phyloP scores from a whole-genome alignment of 768 basidiomycete genomes.

The Pulveroboletus sp. region DNA sequence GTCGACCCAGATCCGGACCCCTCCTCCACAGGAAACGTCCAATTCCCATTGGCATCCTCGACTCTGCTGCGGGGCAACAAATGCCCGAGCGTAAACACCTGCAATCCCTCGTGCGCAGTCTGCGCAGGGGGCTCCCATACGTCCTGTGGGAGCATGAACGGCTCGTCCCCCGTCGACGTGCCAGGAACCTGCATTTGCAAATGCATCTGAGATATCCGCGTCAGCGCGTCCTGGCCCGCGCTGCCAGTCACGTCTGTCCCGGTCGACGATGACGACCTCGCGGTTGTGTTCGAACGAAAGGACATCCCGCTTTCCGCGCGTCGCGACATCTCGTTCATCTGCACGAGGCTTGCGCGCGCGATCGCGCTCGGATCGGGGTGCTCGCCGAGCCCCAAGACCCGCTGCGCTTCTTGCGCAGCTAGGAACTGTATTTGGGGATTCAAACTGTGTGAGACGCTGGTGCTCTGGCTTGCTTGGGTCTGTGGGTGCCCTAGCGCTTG shows the following conservation, averaged over 20 bases:
- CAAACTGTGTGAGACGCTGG: background rate
- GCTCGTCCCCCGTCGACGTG: conserved; percentile 25
- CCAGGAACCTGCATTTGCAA: conserved; percentile 37
- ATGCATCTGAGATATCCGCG: conserved; percentile 47
- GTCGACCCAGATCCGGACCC: conserved; percentile 8
- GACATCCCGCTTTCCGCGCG: conserved; percentile 43
- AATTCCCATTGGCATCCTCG: conserved; percentile 54
- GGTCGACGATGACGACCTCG: conserved; percentile 18
- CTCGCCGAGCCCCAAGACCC: conserved; percentile 37
- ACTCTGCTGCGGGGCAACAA: conserved; percentile 54
- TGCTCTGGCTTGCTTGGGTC: conserved; percentile 3
- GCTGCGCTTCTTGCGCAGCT: conserved; percentile 53
- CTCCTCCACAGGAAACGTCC: conserved; percentile 48
- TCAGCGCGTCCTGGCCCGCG: conserved; percentile 43
- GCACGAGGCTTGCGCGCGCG: conserved; percentile 64
- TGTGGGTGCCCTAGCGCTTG: conserved; percentile 23
- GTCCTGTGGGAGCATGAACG: conserved; percentile 27
- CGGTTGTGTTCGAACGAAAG: conserved; percentile 24
- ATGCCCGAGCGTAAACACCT: conserved; percentile 80
- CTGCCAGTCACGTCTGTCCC: conserved; percentile 11
- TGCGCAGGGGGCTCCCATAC: conserved; percentile 28
- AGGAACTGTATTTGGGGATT: conserved; percentile 41
- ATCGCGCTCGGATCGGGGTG: conserved; percentile 52
- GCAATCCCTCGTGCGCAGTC: conserved; percentile 57
- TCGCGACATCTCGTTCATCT: conserved; percentile 76